These are phyloP conservation scores for Hyphopichia fennica DNA, from an alignment of 1,139 yeast species.

Conservation along the genomic window DNA sequence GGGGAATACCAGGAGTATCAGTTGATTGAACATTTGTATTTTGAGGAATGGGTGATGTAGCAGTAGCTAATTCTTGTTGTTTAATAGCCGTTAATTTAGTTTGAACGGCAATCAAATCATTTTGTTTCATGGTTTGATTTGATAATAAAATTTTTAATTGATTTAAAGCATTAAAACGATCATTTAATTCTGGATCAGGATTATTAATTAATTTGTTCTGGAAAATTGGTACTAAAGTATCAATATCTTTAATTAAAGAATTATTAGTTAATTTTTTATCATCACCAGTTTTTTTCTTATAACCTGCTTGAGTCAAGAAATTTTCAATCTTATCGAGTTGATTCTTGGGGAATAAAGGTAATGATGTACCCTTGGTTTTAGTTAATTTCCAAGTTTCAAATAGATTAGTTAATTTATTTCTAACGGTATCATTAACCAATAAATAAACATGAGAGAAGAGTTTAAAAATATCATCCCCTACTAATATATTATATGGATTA, in stretches of 20 bases:
- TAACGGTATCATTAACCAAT: slow-evolving; percentile 69
- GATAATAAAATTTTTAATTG: slow-evolving; percentile 42
- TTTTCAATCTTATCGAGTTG: slow-evolving; percentile 72
- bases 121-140: slow-evolving; percentile 37
- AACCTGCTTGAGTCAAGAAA: slow-evolving; percentile 56
- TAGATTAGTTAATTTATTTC: slow-evolving; percentile 71
- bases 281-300: slow-evolving; percentile 6
- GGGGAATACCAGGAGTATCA: slow-evolving; percentile 9
- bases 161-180: slow-evolving; percentile 42
- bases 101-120: slow-evolving; percentile 44
- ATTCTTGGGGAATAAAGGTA: slow-evolving; percentile 71
- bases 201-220: slow-evolving; percentile 28
- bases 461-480: slow-evolving; percentile 65
- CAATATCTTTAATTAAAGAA: slow-evolving; percentile 43
- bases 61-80: slow-evolving; percentile 30
- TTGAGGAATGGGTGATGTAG: slow-evolving; percentile 11
- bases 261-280: slow-evolving; percentile 20
- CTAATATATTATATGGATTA: slow-evolving; percentile 75
- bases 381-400: slow-evolving; percentile 82
- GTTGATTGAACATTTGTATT: slow-evolving; percentile 9
- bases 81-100: slow-evolving; percentile 33
- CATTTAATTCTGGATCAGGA: slow-evolving; percentile 35
- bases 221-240: slow-evolving; percentile 40
- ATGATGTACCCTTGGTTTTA: slow-evolving; percentile 55
- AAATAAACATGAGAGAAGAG: slow-evolving; percentile 78